Evolutionary conservation across 176 grass and related monocot genomes (phyloP).

Genomic region (Chloris gayana): DNA sequence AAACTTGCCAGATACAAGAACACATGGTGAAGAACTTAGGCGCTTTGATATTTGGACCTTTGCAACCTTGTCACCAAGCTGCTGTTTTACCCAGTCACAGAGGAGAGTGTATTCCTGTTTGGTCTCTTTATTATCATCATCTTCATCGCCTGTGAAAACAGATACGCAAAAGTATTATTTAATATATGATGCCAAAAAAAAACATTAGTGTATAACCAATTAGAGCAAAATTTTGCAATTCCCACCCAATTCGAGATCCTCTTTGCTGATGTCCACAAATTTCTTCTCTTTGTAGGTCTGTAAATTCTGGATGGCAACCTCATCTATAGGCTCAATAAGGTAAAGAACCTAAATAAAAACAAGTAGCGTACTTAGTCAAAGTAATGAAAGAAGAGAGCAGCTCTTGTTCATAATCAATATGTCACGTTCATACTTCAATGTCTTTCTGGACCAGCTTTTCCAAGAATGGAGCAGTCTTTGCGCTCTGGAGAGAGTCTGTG

Average conservation of each 20-base stretch:
- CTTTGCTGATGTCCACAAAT: constrained; percentile 93
- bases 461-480: constrained; percentile 82
- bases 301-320: constrained; percentile 91
- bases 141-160: constrained; percentile 58
- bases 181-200: not conserved
- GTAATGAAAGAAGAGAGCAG: not conserved
- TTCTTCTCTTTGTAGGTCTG: constrained; percentile 96
- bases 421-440: constrained; percentile 55
- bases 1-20: constrained; percentile 96
- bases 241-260: constrained; percentile 82
- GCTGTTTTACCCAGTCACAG: constrained; percentile 73
- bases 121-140: constrained; percentile 67
- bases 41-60: constrained; percentile 95
- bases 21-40: constrained; percentile 91
- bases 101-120: constrained; percentile 73
- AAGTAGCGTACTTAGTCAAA: constrained; percentile 7
- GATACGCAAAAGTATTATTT: not conserved
- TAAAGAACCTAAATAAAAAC: constrained; percentile 67
- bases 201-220: not conserved
- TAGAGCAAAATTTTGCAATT: constrained; percentile 19
- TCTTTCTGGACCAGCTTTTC: constrained; percentile 86
- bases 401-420: not conserved
- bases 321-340: constrained; percentile 85
- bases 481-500: constrained; percentile 75
- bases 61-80: constrained; percentile 91